A percentile compares a stretch with the other conserved stretches of the same genome.
Conservation (phyloP, 2,329 filamentous ascomycete species). For the Cytospora paraplurivora region DNA sequence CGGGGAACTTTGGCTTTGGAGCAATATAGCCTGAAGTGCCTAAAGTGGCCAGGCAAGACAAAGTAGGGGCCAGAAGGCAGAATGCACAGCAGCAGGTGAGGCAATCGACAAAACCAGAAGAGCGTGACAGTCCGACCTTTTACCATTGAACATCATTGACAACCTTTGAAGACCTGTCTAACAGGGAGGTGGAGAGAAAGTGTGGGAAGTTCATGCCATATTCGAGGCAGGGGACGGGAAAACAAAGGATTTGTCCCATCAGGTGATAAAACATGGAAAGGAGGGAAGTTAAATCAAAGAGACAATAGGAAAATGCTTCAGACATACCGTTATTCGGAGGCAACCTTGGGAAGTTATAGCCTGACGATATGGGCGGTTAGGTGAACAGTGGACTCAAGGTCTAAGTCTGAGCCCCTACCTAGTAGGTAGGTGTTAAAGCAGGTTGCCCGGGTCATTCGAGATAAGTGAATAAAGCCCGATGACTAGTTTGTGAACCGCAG, state of each 20-base stretch:
- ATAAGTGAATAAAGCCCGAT: constrained; percentile 6
- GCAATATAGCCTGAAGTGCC: constrained; percentile 17
- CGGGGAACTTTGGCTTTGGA: constrained; percentile 29
- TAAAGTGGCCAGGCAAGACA: constrained; percentile 18
- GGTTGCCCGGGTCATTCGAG: constrained; percentile 5
- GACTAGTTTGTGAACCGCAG: constrained; percentile 15
- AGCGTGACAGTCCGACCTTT: constrained; percentile 48
- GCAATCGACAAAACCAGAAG: constrained; percentile 43
- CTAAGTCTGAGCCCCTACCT: background rate
- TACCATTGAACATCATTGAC: constrained; percentile 52
- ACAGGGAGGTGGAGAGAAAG: background rate
- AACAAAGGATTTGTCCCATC: background rate
- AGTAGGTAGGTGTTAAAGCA: constrained; percentile 9
- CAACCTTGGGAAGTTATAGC: background rate
- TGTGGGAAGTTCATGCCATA: background rate
- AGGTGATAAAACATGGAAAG: background rate
- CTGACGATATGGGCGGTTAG: background rate
- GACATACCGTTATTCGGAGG: constrained; percentile 6
- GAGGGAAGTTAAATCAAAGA: background rate
- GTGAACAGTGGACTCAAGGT: constrained; percentile 9
- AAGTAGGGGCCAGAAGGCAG: constrained; percentile 10
- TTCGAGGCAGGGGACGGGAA: background rate
- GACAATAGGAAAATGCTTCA: constrained; percentile 9
- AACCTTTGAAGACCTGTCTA: constrained; percentile 25
- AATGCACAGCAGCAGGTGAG: constrained; percentile 30